These are phyloP conservation scores for Neurospora cerealis DNA, from an alignment of 495 filamentous ascomycete species.

Conservation along the genomic window DNA sequence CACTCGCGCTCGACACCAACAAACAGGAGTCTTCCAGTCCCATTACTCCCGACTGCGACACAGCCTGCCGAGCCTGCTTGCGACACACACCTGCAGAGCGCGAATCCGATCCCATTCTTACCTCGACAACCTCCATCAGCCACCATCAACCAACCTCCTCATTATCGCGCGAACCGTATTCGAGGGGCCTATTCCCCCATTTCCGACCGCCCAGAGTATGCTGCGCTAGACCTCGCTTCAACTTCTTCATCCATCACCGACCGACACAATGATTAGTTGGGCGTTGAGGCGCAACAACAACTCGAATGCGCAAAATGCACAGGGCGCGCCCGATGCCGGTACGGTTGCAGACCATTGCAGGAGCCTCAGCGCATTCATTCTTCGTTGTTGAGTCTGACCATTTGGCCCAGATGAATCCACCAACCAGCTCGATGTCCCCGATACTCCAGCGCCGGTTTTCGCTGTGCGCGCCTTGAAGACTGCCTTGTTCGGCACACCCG, in stretches of 20 bases:
- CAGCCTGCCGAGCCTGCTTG: neutral
- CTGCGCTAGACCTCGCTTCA: neutral
- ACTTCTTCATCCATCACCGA: neutral
- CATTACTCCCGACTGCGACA: neutral
- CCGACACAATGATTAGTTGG: constrained; percentile 45
- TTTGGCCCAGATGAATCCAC: constrained; percentile 27
- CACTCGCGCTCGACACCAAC: neutral
- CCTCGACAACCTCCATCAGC: neutral
- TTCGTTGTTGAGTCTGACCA: neutral
- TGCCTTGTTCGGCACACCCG: constrained; percentile 81
- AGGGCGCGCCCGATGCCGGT: constrained; percentile 15
- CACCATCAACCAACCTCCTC: neutral
- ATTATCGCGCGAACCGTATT: neutral
- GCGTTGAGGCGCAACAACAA: constrained; percentile 32
- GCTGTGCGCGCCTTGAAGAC: constrained; percentile 87
- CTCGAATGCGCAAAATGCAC: constrained; percentile 15
- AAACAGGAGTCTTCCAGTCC: neutral
- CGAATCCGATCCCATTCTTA: neutral
- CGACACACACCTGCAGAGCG: neutral
- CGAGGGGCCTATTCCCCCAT: neutral
- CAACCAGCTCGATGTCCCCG: constrained; percentile 56
- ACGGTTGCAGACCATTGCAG: neutral
- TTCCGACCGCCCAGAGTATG: neutral
- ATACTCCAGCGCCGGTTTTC: constrained; percentile 90
- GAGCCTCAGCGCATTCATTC: neutral